Evolutionary conservation across 345 rosid species (phyloP).

Genomic region (Cardamine resedifolia): DNA sequence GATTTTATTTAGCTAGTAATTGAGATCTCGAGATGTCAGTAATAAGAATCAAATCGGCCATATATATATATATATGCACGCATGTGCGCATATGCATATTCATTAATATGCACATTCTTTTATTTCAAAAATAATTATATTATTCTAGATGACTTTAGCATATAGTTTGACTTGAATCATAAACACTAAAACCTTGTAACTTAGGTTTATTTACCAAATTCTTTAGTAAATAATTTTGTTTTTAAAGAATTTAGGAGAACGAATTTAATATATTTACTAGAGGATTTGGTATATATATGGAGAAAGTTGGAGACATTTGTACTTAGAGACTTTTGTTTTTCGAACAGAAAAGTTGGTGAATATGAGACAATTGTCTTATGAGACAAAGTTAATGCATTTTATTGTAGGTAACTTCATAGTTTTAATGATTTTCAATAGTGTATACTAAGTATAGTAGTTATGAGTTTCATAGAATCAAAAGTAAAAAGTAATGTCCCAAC

Average conservation of each 20-base stretch:
- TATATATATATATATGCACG: constrained; percentile 13
- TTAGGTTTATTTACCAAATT: neutral
- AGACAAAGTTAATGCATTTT: neutral
- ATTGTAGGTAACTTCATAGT: neutral
- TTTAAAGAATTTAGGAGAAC: neutral
- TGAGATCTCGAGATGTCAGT: constrained; percentile 27
- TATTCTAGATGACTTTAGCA: constrained; percentile 7
- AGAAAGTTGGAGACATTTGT: neutral
- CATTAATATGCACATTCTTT: constrained; percentile 26
- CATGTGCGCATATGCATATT: constrained; percentile 41
- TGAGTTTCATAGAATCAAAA: neutral
- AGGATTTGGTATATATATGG: neutral
- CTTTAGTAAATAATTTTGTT: neutral
- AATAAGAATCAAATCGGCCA: constrained; percentile 30
- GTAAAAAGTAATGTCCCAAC: neutral
- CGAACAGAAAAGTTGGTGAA: constrained; percentile 16
- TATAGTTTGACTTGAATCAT: constrained; percentile 17
- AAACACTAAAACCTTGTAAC: neutral
- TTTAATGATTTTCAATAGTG: neutral
- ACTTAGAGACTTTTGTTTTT: neutral
- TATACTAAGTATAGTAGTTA: neutral
- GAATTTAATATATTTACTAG: neutral
- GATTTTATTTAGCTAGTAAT: constrained; percentile 5
- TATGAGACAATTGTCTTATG: constrained; percentile 15
- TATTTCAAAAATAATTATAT: neutral